Evolutionary conservation across 768 basidiomycete species (phyloP).

Genomic region (Chalciporus piperatus): DNA sequence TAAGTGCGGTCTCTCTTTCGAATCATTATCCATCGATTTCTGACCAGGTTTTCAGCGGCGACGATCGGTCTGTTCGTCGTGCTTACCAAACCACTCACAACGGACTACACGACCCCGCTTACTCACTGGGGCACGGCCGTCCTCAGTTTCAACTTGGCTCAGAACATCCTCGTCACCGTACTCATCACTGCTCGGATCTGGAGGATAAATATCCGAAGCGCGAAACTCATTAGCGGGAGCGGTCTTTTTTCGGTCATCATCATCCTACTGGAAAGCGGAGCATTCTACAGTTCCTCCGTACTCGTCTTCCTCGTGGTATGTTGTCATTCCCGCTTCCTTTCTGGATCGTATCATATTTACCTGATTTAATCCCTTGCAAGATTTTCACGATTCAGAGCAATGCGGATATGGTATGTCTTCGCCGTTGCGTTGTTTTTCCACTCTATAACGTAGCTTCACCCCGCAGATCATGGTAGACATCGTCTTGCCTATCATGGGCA

Average conservation of each 20-base stretch:
- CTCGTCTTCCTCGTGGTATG: constrained; percentile 5
- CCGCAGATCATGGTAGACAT: constrained; percentile 6
- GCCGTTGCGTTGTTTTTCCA: too few relatives aligned
- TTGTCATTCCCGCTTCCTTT: background rate
- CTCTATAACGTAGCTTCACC: background rate
- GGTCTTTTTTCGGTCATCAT: constrained; percentile 1
- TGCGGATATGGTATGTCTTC: constrained; percentile 1
- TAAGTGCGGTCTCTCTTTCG: background rate
- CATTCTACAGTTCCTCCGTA: constrained; percentile 5
- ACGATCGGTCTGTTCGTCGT: background rate
- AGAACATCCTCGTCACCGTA: constrained; percentile 6
- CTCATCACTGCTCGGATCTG: constrained; percentile 6
- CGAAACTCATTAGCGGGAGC: background rate
- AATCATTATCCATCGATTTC: background rate
- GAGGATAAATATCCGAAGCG: background rate
- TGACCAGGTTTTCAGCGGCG: background rate
- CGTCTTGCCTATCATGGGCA: constrained; percentile 8
- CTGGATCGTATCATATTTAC: too few relatives aligned
- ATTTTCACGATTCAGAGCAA: constrained; percentile 1
- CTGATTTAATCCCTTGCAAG: background rate
- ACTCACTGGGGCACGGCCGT: constrained; percentile 1
- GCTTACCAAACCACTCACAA: background rate
- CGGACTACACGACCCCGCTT: background rate
- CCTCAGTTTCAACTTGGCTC: constrained; percentile 4
- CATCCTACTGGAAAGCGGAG: constrained; percentile 6